These are phyloP conservation scores for Parachlorella kessleri DNA, from an alignment of 139 green algal genomes.

Conservation along the genomic window DNA sequence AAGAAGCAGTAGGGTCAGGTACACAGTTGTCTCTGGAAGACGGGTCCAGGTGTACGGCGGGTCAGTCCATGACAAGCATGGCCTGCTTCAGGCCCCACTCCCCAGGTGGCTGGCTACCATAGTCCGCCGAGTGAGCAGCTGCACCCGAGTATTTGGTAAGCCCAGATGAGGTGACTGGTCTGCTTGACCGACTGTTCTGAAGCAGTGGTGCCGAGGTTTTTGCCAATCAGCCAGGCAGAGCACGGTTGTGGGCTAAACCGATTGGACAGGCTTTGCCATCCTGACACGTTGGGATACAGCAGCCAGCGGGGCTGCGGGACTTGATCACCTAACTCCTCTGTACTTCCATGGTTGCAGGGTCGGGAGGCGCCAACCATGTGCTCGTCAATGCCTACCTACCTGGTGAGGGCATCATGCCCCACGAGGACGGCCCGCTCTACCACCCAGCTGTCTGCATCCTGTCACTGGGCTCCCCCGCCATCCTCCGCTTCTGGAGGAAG, in stretches of 20 bases:
- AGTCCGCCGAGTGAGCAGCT: background rate
- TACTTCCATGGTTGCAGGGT: too few relatives aligned
- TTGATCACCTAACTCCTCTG: too few relatives aligned
- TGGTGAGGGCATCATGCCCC: conserved; percentile 14
- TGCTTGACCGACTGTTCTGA: background rate
- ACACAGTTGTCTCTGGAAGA: too few relatives aligned
- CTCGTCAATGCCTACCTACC: conserved; percentile 32
- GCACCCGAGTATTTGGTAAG: background rate
- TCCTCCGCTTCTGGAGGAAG: conserved; percentile 31
- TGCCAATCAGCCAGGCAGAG: too few relatives aligned
- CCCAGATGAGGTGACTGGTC: too few relatives aligned
- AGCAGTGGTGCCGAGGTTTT: background rate
- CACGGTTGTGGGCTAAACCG: too few relatives aligned
- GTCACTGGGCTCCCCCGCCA: conserved; percentile 10
- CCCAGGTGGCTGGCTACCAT: background rate
- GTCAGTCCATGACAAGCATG: too few relatives aligned
- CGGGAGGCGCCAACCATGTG: conserved; percentile 32
- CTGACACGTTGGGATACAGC: too few relatives aligned
- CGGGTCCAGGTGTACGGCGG: too few relatives aligned
- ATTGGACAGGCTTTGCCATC: too few relatives aligned
- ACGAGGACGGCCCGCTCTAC: conserved; percentile 38
- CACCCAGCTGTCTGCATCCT: conserved; percentile 36
- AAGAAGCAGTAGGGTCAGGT: too few relatives aligned
- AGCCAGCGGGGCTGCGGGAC: too few relatives aligned
- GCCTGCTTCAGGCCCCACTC: background rate